Evolutionary conservation across 495 filamentous ascomycete species (phyloP), one percentile per base, ranked within the genome.

Genomic region (Neurospora pannonica): DNA sequence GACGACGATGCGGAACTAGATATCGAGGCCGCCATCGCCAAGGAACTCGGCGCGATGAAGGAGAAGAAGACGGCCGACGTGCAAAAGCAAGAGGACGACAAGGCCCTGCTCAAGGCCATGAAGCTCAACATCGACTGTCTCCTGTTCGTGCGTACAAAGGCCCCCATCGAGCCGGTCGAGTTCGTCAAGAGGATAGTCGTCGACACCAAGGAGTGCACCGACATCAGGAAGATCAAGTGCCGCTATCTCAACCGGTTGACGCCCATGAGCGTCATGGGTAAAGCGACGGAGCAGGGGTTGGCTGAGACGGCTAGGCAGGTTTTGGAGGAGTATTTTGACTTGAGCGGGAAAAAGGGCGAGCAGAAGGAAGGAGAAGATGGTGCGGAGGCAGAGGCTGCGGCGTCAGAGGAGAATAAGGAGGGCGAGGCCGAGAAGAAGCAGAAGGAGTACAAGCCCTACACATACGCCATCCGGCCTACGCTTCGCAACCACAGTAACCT

Each of bases 221-320:
- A 84, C 74, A 74, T 83, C 85, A 62, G 82, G 79, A n/a, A 86
- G 81, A 89, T 92, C 79, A 88, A 86, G 74, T 89, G 88, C 75
- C 89, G 93, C 72, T 97, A 89, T 78, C 87, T 95, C 37, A 95
- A 96, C 81, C 87, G 97, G 74, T 84, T 99, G 77, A 97, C 93
- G 21, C 96, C 96, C 3, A 87, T 97, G 73, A 89, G 86, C 5
- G 81, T 87, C 21, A 92, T 92, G 69, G 92, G 88, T 2, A 97
- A 94, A 82, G 94, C 94, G 21, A 92, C 91, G 17, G 89, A 92
- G 76, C 87, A 90, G 62, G 94, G 93, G 9, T 71, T 98, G 6
- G 88, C 90, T 36, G 90, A 90, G 71, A 88, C 97, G 39, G 91
- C 91, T 2, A 86, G 82, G 79, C 83, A 89, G 74, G 93, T 95